These are phyloP conservation scores for Aspergillus costaricaensis DNA, from an alignment of 2,329 filamentous ascomycete species.

Conservation along the genomic window DNA sequence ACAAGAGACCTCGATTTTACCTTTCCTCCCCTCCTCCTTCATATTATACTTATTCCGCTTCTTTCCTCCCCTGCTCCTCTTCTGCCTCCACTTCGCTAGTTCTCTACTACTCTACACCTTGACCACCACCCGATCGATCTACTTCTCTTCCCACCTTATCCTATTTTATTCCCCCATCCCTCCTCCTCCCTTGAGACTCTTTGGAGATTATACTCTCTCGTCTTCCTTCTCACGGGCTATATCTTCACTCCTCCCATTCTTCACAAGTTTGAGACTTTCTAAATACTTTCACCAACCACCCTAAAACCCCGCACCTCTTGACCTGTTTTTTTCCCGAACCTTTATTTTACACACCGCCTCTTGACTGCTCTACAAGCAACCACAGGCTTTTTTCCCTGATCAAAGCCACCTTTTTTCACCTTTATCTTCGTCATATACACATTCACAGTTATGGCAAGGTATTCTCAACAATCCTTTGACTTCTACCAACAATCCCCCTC, in stretches of 20 bases:
- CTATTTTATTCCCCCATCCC: not conserved
- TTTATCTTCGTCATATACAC: constrained; percentile 24
- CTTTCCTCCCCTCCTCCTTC: constrained; percentile 14
- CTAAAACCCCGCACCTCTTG: constrained; percentile 20
- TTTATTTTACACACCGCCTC: constrained; percentile 27
- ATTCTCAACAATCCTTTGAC: constrained; percentile 46
- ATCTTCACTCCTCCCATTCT: not conserved
- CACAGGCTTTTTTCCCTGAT: constrained; percentile 10
- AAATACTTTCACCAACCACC: constrained; percentile 13
- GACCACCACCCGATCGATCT: constrained; percentile 6
- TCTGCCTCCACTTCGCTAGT: constrained; percentile 14
- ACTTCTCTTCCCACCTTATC: constrained; percentile 10
- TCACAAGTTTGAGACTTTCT: not conserved
- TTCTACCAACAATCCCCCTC: constrained; percentile 48
- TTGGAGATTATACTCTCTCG: constrained; percentile 9
- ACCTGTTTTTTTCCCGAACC: constrained; percentile 18
- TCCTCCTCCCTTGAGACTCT: constrained; percentile 13
- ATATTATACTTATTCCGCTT: constrained; percentile 12
- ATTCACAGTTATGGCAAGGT: constrained; percentile 44
- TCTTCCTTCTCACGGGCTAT: constrained; percentile 6
- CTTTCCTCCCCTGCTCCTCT: constrained; percentile 16
- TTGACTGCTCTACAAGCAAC: constrained; percentile 13
- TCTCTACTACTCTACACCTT: not conserved
- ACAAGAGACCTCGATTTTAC: constrained; percentile 19
- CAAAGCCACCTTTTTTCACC: constrained; percentile 11